Evolutionary conservation across 1,139 yeast genomes (phyloP), one percentile per base, ranked within the genome.

Genomic region (Dujonia santamariae): DNA sequence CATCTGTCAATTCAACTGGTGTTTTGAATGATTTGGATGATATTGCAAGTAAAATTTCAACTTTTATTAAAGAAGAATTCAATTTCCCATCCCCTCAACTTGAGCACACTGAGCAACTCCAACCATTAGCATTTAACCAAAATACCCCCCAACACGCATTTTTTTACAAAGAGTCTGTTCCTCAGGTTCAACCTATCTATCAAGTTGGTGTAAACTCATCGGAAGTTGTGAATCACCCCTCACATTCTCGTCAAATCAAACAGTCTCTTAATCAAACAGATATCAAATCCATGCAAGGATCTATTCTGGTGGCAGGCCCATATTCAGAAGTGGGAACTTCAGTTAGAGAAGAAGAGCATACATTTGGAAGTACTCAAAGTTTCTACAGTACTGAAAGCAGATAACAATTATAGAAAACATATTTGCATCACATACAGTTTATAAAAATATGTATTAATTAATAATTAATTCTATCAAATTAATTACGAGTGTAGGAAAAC

Each of bases 21-120:
- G 21, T 22, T 3, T 22, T 22, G 11, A 16, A 24, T n/a, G 26
- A 34, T 9, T 29, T 36, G 7, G 67, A 63, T 9, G 60, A 55
- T 23, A 45, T 63, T 23, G 54, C 64, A 1, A 53, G 57, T 32
- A 62, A 59, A 34, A 40, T 61, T n/a, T 51, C 62, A 4, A 45
- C 53, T 1, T 55, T 37, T 18, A 36, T 41, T 16, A 43, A 44
- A 4, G 32, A 34, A 3, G 38, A 36, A 23, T 36, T 23, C 14
- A 33, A 30, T 19, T 23, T 20, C 27, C 32, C 36, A 18, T 33
- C 32, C 3, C 31, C 27, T 9, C 24, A 16, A 5, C 24, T 16
- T n/a, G 19, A 15, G n/a, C 30, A 13, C 8, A 11, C 8, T 7
- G n/a, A n/a, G n/a, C 30, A 18, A 17, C 19, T 27, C 11, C 30